A percentile compares a stretch with the other conserved stretches of the same genome.
These are phyloP conservation scores for Salix suchowensis DNA, from an alignment of 345 rosid species.

Conservation along the genomic window DNA sequence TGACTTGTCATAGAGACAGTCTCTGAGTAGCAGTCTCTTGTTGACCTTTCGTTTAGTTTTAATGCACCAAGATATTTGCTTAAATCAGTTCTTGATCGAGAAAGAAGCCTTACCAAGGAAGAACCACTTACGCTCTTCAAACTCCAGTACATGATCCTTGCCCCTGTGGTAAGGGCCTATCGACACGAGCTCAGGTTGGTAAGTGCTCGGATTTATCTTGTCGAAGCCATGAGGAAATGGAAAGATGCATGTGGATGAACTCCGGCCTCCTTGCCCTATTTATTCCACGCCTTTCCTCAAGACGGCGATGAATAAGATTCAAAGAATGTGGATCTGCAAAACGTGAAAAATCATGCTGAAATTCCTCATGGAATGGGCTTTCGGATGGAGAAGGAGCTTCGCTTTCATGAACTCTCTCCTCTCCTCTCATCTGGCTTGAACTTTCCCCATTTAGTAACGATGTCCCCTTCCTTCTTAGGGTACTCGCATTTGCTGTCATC, in stretches of 20 bases:
- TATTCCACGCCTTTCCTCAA: not conserved
- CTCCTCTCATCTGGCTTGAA: not conserved
- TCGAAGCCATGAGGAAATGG: not conserved
- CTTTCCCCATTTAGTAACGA: not conserved
- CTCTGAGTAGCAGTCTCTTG: conserved; percentile 10
- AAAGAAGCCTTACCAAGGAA: conserved; percentile 15
- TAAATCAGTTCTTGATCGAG: not conserved
- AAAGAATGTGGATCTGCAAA: not conserved
- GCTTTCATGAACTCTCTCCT: not conserved
- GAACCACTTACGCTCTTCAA: conserved; percentile 8
- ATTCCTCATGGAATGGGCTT: not conserved
- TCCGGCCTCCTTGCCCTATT: not conserved
- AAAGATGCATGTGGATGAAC: not conserved
- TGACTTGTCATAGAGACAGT: not conserved
- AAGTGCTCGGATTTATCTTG: not conserved
- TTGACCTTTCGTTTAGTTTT: not conserved
- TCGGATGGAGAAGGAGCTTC: not conserved
- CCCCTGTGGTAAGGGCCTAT: conserved; percentile 21
- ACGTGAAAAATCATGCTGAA: not conserved
- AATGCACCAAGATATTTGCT: not conserved
- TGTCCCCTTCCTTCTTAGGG: not conserved
- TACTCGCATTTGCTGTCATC: not conserved
- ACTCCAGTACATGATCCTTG: not conserved
- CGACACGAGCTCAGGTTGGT: conserved; percentile 14
- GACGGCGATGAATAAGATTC: not conserved